Base-by-base conservation (phyloP, 1,284 basidiomycete genomes). In the Cryptococcus neoformans region DNA sequence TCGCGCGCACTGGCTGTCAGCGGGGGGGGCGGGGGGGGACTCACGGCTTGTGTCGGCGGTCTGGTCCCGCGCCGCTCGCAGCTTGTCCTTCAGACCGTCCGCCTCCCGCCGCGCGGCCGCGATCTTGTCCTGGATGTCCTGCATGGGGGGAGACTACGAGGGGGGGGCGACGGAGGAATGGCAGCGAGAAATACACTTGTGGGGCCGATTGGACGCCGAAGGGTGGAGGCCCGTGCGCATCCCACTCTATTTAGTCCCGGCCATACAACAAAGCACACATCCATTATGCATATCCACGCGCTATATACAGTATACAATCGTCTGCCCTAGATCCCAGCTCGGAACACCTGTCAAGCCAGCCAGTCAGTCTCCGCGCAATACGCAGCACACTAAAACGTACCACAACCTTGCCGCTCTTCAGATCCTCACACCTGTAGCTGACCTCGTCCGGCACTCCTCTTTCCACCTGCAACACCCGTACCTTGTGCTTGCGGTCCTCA, bases 31-130 rank as follows among this genome's bases (percentile, higher is more conserved):
- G 34, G 48, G 34, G 11, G 34, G 48, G 34, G 11, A 87, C 93
- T 80, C 76, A 98, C 94, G 80, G 70, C 88, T 95, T 12, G 94
- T 97, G 79, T 99, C 95, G 34, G 91, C 93, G 55, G 93, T 91
- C 63, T 92, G 92, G 78, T 65, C 64, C n/a, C 61, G 58, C 4
- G 63, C 64, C 40, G 60, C 57, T 51, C 60, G 57, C 41, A 66
- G 56, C 62, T 69, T 67, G 39, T 62, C 60, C 54, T 69, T 69
- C 49, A 67, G 52, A 72, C 85, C 88, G 78, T 99, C 95, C 42
- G 93, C 92, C 80, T 98, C 94, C 74, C 94, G 85, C 72, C 95
- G 87, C 57, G 95, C 95, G 51, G 93, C 91, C 55, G 93, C 91
- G 78, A 99, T 98, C 74, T 90, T 77, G 80, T 94, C 92, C 77